Evolutionary conservation across 1,139 yeast genomes (phyloP).

Genomic region (Magnusiomyces tetraspermus): DNA sequence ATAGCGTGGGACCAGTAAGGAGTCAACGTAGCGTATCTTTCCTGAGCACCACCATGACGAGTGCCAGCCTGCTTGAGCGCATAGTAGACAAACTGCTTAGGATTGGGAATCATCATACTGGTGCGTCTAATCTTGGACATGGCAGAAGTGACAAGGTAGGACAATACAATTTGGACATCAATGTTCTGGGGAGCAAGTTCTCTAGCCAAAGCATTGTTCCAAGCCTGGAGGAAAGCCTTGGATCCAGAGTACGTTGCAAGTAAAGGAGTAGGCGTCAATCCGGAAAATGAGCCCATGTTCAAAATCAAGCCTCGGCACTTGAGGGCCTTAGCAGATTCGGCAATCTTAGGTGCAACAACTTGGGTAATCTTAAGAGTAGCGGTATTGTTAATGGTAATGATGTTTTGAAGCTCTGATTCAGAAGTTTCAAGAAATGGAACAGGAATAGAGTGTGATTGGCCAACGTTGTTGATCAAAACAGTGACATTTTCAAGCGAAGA

Average conservation of each 20-base stretch:
- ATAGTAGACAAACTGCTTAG: constrained; percentile 64
- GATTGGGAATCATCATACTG: constrained; percentile 70
- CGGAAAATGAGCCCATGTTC: constrained; percentile 97
- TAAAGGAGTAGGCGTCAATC: constrained; percentile 82
- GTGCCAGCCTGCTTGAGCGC: constrained; percentile 57
- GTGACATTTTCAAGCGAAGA: constrained; percentile 44
- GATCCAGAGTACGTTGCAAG: constrained; percentile 95
- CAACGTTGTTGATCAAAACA: constrained; percentile 82
- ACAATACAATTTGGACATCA: constrained; percentile 77
- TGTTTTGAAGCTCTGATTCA: constrained; percentile 60
- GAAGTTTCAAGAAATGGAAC: constrained; percentile 82
- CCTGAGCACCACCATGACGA: constrained; percentile 87
- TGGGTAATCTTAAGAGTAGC: constrained; percentile 83
- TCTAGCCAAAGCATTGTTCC: constrained; percentile 87
- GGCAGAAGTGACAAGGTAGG: constrained; percentile 90
- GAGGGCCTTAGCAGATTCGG: constrained; percentile 40
- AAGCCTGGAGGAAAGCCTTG: constrained; percentile 84
- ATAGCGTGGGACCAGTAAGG: constrained; percentile 95
- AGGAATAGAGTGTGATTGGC: constrained; percentile 89
- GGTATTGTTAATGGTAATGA: constrained; percentile 74
- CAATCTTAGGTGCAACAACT: constrained; percentile 57
- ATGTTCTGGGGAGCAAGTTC: constrained; percentile 60
- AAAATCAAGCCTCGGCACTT: constrained; percentile 53
- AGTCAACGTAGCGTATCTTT: constrained; percentile 73
- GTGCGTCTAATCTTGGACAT: constrained; percentile 88